Evolutionary conservation across 140 eudicot species (phyloP).

Genomic region (Flaveria floridana): DNA sequence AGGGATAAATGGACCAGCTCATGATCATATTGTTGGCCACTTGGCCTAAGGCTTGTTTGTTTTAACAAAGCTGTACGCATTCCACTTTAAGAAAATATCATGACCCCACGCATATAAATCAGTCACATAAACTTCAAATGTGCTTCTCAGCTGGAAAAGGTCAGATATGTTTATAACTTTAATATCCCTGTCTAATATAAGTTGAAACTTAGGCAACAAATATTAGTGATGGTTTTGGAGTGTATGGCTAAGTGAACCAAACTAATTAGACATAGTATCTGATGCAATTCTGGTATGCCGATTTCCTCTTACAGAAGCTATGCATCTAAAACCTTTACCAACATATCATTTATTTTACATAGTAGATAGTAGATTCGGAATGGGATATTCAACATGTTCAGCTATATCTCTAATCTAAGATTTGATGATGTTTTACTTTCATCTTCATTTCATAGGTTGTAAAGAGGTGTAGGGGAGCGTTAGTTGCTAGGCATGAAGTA

Average conservation of each 20-base stretch:
- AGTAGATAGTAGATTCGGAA: no score
- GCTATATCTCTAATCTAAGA: no score
- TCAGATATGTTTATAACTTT: background rate
- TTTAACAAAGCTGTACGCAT: background rate
- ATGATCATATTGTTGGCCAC: no score
- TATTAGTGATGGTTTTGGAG: conserved; percentile 2
- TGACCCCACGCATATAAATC: background rate
- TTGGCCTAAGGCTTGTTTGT: no score
- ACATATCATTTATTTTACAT: background rate
- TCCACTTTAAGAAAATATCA: background rate
- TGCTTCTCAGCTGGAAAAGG: background rate
- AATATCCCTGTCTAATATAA: background rate
- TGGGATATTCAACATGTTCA: no score
- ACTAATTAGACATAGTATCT: conserved; percentile 4
- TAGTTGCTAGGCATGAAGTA: no score
- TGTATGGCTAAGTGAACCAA: conserved; percentile 7
- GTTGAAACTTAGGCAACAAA: background rate
- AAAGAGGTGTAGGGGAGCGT: no score
- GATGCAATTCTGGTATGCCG: conserved; percentile 7
- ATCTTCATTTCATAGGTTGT: no score
- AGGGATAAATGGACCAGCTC: no score
- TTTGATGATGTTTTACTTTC: no score
- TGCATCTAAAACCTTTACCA: conserved; percentile 1
- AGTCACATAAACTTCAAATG: conserved; percentile 7
- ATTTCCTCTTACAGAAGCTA: background rate